Conservation (phyloP, 208 protist species). For the Naegleria lovaniensis region DNA sequence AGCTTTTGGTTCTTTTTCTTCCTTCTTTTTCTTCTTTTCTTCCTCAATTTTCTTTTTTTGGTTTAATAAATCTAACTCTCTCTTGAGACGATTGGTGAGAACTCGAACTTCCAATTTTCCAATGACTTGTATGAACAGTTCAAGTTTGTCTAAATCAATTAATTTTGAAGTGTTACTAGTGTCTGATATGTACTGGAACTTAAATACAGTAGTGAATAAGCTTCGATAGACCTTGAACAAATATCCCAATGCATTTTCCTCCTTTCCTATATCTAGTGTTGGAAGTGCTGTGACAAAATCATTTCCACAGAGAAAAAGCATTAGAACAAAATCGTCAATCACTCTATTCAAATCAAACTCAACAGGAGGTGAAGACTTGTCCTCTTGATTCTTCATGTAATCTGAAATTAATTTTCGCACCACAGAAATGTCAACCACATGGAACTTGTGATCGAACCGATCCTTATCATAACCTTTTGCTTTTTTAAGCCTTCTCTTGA, state of each 20-base stretch:
- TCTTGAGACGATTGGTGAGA: background rate
- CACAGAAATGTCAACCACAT: constrained; percentile 69
- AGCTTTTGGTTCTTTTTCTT: background rate
- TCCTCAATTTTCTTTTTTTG: background rate
- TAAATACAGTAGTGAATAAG: constrained; percentile 52
- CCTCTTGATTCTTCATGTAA: constrained; percentile 46
- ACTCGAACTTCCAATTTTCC: background rate
- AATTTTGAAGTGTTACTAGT: background rate
- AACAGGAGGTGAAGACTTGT: background rate
- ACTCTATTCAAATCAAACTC: constrained; percentile 56
- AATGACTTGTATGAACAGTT: background rate
- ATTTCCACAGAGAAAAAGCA: constrained; percentile 83
- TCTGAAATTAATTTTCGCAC: constrained; percentile 86
- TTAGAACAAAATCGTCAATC: constrained; percentile 83
- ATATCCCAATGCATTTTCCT: constrained; percentile 72
- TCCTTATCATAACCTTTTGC: background rate
- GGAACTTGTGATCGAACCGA: constrained; percentile 33
- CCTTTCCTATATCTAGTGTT: constrained; percentile 65
- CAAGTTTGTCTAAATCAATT: background rate
- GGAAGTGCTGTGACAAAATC: constrained; percentile 82
- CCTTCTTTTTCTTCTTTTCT: no score
- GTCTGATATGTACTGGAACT: no score
- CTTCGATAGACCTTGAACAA: constrained; percentile 77
- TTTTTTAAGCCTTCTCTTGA: background rate
- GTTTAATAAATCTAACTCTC: background rate